Conservation (phyloP, 768 basidiomycete genomes). For the Termitomyces titanicus region DNA sequence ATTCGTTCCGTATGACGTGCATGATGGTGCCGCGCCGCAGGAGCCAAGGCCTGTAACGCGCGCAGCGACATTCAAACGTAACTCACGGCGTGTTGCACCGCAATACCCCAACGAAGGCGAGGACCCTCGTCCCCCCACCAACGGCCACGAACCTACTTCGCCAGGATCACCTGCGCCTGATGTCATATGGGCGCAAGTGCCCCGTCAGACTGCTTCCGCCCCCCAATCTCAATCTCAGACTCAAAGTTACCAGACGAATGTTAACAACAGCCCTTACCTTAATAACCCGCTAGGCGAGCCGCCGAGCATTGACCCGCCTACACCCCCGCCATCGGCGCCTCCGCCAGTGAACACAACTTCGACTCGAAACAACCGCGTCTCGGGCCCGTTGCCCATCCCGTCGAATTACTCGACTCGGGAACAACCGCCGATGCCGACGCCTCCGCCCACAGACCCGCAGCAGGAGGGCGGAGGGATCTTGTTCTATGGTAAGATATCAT, state of each 20-base stretch:
- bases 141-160: constrained; percentile 29
- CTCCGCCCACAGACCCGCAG: constrained; percentile 25
- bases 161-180: constrained; percentile 45
- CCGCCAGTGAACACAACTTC: neutral
- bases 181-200: constrained; percentile 3
- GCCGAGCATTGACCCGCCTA: constrained; percentile 11
- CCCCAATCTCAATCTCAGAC: neutral
- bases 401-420: constrained; percentile 3
- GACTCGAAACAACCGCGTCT: constrained; percentile 1
- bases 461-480: constrained; percentile 41
- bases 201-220: neutral
- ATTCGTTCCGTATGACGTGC: constrained; percentile 65
- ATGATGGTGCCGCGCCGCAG: constrained; percentile 18
- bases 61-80: constrained; percentile 27
- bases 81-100: constrained; percentile 23
- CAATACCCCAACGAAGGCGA: constrained; percentile 8
- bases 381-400: constrained; percentile 16
- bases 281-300: constrained; percentile 36
- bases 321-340: constrained; percentile 1
- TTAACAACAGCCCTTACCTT: neutral
- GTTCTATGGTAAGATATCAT: constrained; percentile 71
- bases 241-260: neutral
- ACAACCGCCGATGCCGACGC: constrained; percentile 15
- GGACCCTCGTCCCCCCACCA: constrained; percentile 14
- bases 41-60: constrained; percentile 19